Base-by-base conservation (phyloP, 805 yeast genomes). In the Saturnispora dispora region DNA sequence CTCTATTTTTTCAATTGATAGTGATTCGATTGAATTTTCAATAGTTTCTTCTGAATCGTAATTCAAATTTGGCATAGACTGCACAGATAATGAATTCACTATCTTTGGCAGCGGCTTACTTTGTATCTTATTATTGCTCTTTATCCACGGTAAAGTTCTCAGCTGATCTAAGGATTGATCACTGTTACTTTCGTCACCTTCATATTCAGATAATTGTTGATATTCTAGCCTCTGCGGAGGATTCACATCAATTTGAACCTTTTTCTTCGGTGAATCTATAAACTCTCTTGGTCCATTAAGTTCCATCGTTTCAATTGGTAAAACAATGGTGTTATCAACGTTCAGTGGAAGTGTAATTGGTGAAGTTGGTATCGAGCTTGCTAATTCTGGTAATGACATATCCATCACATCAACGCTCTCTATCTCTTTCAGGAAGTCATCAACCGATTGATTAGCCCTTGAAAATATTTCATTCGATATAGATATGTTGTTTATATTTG, bases 201-300 rank as follows among this genome's bases (percentile, higher is more conserved):
- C 59, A 10, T 55, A 58, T 3, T 60, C 65, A 42, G 55, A 48
- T 6, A 61, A 54, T 18, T 57, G 47, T 45, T 67, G 69, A 52
- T 67, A 70, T 48, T 70, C 67, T 32, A 69, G 48, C 5, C 68
- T 61, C 53, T 67, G 66, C 47, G 73, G 71, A 3, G 75, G 73
- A 1, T 71, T 63, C 5, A 57, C 52, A 48, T 70, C 72, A 40
- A 72, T 71, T 23, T 64, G 64, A 7, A 72, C 75, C 49, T 68
- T 71, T 41, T 58, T 61, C 5, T 50, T 43, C 9, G 66, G 63
- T 5, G 66, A 58, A 6, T 53, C 50, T 28, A 50, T 39, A 10
- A 53, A 45, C 11, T 39, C 43, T 43, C 63, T 54, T 40, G 70
- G 58, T n/a, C 70, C 72, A 36, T 60, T 65, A 28, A 66, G 56